A percentile compares a stretch with the other conserved stretches of the same genome.
phyloP scores from a whole-genome alignment of 306 rosid genomes.

The Vicia sativa region DNA sequence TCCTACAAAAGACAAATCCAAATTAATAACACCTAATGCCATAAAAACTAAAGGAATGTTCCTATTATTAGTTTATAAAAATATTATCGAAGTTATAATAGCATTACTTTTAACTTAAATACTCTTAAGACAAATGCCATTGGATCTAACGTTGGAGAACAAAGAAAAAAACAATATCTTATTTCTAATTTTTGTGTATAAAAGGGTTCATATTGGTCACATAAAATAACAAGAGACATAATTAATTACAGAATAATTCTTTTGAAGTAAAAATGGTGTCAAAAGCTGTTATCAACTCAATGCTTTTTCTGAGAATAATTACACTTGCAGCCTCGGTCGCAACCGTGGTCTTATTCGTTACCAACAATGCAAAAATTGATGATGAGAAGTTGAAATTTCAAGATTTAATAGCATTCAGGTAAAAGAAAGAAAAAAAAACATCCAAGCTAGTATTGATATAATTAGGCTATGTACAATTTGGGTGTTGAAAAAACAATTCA shows the following conservation, averaged over 20 bases:
- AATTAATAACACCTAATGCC: neutral
- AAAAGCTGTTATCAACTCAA: constrained; percentile 35
- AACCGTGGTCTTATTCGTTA: constrained; percentile 36
- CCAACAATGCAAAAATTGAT: constrained; percentile 35
- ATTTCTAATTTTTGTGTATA: constrained; percentile 25
- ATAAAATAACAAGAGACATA: neutral
- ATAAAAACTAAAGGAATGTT: no score
- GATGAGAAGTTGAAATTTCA: constrained; percentile 40
- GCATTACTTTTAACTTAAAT: constrained; percentile 2
- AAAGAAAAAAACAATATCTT: neutral
- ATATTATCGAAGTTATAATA: neutral
- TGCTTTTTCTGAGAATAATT: constrained; percentile 53
- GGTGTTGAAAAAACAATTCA: no score
- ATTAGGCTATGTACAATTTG: no score
- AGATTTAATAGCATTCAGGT: constrained; percentile 48
- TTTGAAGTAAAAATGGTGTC: constrained; percentile 39
- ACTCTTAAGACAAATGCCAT: constrained; percentile 36
- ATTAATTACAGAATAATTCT: neutral
- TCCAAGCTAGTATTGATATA: neutral
- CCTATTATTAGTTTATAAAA: no score
- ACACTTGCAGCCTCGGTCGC: constrained; percentile 47
- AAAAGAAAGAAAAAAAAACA: neutral
- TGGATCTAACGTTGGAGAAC: constrained; percentile 40
- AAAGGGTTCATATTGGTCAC: constrained; percentile 12
- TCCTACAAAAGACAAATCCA: constrained; percentile 7